These are phyloP conservation scores for Sanghuangporus sanghuang DNA, from an alignment of 1,284 basidiomycete genomes.

Conservation along the genomic window DNA sequence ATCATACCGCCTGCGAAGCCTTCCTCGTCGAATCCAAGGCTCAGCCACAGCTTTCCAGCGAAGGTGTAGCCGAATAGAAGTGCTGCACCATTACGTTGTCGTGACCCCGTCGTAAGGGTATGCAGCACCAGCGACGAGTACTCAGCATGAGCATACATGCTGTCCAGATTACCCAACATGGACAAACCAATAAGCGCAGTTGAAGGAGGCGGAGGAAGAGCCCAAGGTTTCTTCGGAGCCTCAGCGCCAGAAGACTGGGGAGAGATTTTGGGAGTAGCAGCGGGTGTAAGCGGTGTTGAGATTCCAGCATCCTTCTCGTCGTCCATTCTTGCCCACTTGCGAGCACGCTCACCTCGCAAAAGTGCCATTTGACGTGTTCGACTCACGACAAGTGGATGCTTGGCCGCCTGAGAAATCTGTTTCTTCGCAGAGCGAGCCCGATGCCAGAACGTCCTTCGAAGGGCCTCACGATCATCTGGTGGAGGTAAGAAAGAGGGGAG, in stretches of 20 bases:
- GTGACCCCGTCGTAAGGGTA: slow-evolving; percentile 70
- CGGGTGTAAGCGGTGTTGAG: slow-evolving; percentile 31
- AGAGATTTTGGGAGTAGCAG: slow-evolving; percentile 13
- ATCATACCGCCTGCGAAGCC: slow-evolving; percentile 59
- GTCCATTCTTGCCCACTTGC: slow-evolving; percentile 65
- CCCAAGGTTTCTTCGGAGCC: slow-evolving; percentile 5
- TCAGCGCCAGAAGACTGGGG: slow-evolving; percentile 7
- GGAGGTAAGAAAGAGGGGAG: slow-evolving; percentile 62
- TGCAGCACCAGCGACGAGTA: slow-evolving; percentile 56
- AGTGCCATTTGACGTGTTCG: slow-evolving; percentile 60
- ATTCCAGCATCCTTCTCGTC: slow-evolving; percentile 52
- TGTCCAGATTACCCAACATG: slow-evolving; percentile 74
- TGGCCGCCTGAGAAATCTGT: slow-evolving; percentile 60
- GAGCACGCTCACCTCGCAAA: slow-evolving; percentile 52
- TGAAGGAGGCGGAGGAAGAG: slow-evolving; percentile 33
- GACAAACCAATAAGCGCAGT: slow-evolving; percentile 69
- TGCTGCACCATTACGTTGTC: slow-evolving; percentile 68
- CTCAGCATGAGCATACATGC: slow-evolving; percentile 60
- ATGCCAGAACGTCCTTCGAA: slow-evolving; percentile 59
- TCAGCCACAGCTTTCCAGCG: slow-evolving; percentile 65
- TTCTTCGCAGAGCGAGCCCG: slow-evolving; percentile 62
- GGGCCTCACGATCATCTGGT: slow-evolving; percentile 25
- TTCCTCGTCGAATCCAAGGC: slow-evolving; percentile 69
- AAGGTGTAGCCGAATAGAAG: slow-evolving; percentile 76
- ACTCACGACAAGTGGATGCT: slow-evolving; percentile 53